Conservation (phyloP, 2,329 filamentous ascomycete genomes). For the Thelonectria discophora region DNA sequence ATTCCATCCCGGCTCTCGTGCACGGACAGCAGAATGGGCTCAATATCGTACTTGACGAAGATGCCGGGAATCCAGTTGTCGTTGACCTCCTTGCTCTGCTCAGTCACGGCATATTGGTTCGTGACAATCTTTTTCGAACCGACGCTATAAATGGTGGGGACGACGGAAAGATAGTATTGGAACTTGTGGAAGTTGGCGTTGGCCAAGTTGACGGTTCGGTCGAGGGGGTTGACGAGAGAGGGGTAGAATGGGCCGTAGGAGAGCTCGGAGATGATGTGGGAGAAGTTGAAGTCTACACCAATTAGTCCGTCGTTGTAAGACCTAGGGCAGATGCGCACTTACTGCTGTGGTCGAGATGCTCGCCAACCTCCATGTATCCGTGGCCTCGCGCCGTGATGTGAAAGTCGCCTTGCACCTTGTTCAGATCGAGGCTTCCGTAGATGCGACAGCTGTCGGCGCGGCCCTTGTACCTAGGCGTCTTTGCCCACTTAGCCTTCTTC, state of each 20-base stretch:
- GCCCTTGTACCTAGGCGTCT: constrained; percentile 74
- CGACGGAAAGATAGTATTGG: constrained; percentile 96
- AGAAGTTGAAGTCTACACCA: constrained; percentile 88
- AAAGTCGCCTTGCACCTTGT: constrained; percentile 98
- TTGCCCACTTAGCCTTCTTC: constrained; percentile 73
- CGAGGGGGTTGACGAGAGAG: constrained; percentile 90
- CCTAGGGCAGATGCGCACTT: constrained; percentile 51
- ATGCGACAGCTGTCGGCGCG: constrained; percentile 81
- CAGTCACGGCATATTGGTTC: constrained; percentile 97
- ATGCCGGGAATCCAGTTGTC: constrained; percentile 83
- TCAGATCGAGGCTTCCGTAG: constrained; percentile 88
- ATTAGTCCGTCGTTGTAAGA: constrained; percentile 31
- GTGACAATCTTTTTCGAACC: constrained; percentile 77
- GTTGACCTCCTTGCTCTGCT: constrained; percentile 76
- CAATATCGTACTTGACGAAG: constrained; percentile 99
- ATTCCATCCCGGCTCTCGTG: constrained; percentile 82
- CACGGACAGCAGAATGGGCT: constrained; percentile 89
- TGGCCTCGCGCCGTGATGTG: constrained; percentile 96
- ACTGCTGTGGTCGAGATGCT: constrained; percentile 84
- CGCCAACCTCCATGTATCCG: constrained; percentile 84
- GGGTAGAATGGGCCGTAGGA: constrained; percentile 98
- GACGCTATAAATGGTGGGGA: constrained; percentile 90
- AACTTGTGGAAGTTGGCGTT: constrained; percentile 87
- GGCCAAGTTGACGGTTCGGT: constrained; percentile 85
- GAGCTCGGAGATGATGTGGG: constrained; percentile 93